Percentiles rank a stretch among this genome's conserved stretches.
Conservation (phyloP, 306 rosid genomes). For the Casuarina glauca region DNA sequence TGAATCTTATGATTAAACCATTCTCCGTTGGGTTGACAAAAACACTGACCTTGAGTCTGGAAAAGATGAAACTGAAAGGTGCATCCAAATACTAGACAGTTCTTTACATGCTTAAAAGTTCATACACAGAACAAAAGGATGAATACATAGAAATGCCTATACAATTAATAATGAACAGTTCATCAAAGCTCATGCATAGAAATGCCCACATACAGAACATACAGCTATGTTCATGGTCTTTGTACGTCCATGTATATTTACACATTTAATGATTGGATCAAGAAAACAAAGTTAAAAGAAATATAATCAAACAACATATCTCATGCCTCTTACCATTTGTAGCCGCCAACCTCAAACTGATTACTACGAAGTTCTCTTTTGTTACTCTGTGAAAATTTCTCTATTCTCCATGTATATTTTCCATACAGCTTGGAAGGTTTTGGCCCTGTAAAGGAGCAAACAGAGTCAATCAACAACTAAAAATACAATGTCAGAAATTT, state of each 20-base stretch:
- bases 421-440: slow-evolving; percentile 89
- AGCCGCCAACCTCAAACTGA: slow-evolving; percentile 96
- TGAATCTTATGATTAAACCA: neutral
- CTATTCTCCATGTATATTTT: slow-evolving; percentile 95
- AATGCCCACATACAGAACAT: neutral
- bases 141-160: too few relatives aligned
- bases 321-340: slow-evolving; percentile 75
- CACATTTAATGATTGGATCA: neutral
- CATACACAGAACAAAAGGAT: too few relatives aligned
- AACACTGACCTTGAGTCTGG: neutral
- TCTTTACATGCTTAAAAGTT: too few relatives aligned
- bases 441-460: slow-evolving; percentile 53
- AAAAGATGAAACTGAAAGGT: neutral
- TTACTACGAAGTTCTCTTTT: slow-evolving; percentile 97
- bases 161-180: too few relatives aligned
- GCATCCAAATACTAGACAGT: neutral
- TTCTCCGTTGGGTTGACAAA: neutral
- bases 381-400: slow-evolving; percentile 92
- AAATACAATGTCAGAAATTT: neutral
- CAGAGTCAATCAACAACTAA: slow-evolving; percentile 22
- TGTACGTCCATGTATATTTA: neutral
- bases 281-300: neutral
- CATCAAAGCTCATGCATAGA: neutral
- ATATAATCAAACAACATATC: slow-evolving; percentile 17
- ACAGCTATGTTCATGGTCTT: neutral